Percentiles rank a stretch among this genome's conserved stretches.
Evolutionary conservation across 1,139 yeast species (phyloP).

Genomic region (Yarrowia galli): DNA sequence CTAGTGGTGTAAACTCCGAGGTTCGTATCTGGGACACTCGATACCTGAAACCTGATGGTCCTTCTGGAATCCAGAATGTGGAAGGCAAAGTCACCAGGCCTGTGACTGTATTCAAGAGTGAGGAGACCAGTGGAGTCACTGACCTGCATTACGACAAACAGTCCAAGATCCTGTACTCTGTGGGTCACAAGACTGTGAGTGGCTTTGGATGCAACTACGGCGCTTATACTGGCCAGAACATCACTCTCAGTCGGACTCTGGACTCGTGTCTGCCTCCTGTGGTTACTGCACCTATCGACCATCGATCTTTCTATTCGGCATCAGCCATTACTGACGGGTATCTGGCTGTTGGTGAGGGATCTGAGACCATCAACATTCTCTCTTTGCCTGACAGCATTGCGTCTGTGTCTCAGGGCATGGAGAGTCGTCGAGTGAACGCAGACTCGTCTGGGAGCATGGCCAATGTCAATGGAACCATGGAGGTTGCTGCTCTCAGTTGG

Average conservation of each 20-base stretch:
- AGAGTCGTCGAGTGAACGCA: neutral
- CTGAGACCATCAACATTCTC: conserved; percentile 2
- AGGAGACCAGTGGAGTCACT: neutral
- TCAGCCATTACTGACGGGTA: conserved; percentile 23
- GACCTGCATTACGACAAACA: conserved; percentile 6
- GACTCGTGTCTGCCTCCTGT: conserved; percentile 20
- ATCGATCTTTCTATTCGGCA: conserved; percentile 9
- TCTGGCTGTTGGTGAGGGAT: conserved; percentile 6
- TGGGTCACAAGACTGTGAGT: conserved; percentile 12
- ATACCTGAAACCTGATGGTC: conserved; percentile 8
- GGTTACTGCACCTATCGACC: neutral
- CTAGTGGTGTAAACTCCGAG: neutral
- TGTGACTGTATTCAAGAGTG: conserved; percentile 1
- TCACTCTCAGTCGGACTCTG: neutral
- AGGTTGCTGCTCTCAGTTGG: conserved; percentile 20
- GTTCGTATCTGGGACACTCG: conserved; percentile 28
- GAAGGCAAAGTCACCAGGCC: conserved; percentile 9
- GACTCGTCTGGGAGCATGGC: conserved; percentile 3
- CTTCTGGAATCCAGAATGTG: conserved; percentile 1
- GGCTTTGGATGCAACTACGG: conserved; percentile 25
- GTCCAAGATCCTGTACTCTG: conserved; percentile 10
- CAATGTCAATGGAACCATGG: conserved; percentile 1
- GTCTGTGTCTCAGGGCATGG: neutral
- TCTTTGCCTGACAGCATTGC: conserved; percentile 7
- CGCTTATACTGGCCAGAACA: neutral